These are phyloP conservation scores for Annulohypoxylon maeteangense DNA, from an alignment of 495 filamentous ascomycete species.

Conservation along the genomic window DNA sequence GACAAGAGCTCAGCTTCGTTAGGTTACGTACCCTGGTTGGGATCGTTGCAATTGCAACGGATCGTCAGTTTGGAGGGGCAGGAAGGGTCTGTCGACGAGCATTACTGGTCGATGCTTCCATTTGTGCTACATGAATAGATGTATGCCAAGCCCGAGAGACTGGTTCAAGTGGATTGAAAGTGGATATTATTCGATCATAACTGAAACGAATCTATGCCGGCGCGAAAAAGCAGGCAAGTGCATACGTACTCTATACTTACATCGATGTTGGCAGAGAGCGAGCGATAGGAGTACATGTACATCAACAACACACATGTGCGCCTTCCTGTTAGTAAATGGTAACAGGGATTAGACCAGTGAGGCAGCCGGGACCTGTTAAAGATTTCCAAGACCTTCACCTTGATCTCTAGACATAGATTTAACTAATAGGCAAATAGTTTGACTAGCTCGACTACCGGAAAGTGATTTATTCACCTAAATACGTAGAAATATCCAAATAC, in stretches of 20 bases:
- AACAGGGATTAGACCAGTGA: not conserved
- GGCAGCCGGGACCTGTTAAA: not conserved
- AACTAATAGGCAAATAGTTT: not conserved
- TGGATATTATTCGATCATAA: slow-evolving; percentile 40
- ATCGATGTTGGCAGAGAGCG: not conserved
- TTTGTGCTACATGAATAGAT: slow-evolving; percentile 28
- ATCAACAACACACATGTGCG: not conserved
- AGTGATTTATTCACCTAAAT: not conserved
- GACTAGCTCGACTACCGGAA: not conserved
- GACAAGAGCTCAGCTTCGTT: slow-evolving; percentile 21
- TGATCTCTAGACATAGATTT: not conserved
- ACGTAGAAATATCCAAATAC: too few relatives aligned
- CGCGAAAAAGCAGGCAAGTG: not conserved
- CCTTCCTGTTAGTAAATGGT: not conserved
- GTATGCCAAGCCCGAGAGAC: slow-evolving; percentile 36
- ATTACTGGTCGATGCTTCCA: slow-evolving; percentile 32
- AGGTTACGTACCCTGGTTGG: slow-evolving; percentile 25
- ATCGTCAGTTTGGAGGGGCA: slow-evolving; percentile 37
- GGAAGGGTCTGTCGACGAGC: slow-evolving; percentile 24
- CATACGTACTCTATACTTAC: not conserved
- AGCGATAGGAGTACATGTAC: not conserved
- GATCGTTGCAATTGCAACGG: slow-evolving; percentile 24
- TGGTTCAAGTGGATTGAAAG: slow-evolving; percentile 39
- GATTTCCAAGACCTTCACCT: not conserved
- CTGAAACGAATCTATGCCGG: slow-evolving; percentile 42